Evolutionary conservation across 352 stramenopile species (phyloP).

Genomic region (Nothophytophthora sp.): DNA sequence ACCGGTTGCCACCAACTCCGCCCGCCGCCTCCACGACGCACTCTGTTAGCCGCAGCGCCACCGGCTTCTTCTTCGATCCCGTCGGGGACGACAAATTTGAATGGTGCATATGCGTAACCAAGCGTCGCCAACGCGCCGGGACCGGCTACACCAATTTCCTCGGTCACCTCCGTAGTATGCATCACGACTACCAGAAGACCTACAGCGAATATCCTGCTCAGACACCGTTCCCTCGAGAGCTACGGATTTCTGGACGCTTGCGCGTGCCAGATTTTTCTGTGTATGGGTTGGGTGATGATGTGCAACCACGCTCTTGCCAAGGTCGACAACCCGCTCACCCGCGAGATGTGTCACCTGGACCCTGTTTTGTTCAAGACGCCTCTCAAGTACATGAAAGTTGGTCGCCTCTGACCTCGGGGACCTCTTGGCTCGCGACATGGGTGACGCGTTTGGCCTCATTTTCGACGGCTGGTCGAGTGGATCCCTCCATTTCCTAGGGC

Average conservation of each 20-base stretch:
- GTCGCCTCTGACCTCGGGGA: neutral
- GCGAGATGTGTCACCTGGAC: neutral
- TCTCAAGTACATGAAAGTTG: neutral
- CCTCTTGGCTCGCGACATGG: neutral
- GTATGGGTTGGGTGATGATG: slow-evolving; percentile 2
- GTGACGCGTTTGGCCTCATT: neutral
- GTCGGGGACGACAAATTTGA: slow-evolving; percentile 2
- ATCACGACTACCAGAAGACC: neutral
- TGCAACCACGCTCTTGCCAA: slow-evolving; percentile 8
- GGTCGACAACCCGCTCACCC: neutral
- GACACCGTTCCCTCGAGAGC: neutral
- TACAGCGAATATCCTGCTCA: neutral
- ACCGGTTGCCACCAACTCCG: too few species aligned
- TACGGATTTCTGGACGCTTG: neutral
- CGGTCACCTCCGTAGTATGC: slow-evolving; percentile 3
- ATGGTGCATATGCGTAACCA: neutral
- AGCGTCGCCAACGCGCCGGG: neutral
- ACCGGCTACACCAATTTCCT: slow-evolving; percentile 4
- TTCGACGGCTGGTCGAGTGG: neutral
- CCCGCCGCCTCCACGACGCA: too few species aligned
- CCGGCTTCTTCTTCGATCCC: neutral
- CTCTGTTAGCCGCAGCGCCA: too few species aligned
- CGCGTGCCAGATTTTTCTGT: neutral
- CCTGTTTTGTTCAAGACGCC: slow-evolving; percentile 5
- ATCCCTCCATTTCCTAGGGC: neutral